Percentiles rank a stretch among this genome's conserved stretches.
Conservation (phyloP, 495 filamentous ascomycete genomes). For the Glonium stellatum region DNA sequence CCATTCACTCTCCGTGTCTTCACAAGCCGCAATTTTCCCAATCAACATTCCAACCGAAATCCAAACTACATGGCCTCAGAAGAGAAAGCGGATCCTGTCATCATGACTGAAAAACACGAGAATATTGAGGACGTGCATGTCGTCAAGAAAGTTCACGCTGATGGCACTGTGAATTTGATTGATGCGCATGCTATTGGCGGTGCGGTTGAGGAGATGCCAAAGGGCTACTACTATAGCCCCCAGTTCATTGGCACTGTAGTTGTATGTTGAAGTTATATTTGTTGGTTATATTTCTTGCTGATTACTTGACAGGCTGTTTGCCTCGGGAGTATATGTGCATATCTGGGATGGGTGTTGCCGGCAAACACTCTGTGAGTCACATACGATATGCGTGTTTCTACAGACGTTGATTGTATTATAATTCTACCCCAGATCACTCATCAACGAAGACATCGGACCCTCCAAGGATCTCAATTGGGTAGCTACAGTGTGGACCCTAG, state of each 20-base stretch:
- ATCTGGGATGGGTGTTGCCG: slow-evolving; percentile 26
- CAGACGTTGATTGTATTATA: background rate
- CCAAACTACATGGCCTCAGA: slow-evolving; percentile 2
- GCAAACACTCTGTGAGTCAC: slow-evolving; percentile 27
- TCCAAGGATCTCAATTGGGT: slow-evolving; percentile 28
- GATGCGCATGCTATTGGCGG: slow-evolving; percentile 30
- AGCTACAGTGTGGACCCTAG: slow-evolving; percentile 28
- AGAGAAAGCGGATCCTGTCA: slow-evolving; percentile 6
- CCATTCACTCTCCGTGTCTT: background rate
- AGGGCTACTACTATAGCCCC: slow-evolving; percentile 26
- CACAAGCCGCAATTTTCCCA: background rate
- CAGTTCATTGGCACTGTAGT: slow-evolving; percentile 30
- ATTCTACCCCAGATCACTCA: slow-evolving; percentile 10
- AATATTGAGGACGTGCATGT: slow-evolving; percentile 18
- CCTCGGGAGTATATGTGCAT: slow-evolving; percentile 14
- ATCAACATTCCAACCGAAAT: no score
- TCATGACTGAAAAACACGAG: slow-evolving; percentile 12
- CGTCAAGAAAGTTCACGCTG: slow-evolving; percentile 25
- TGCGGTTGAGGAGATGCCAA: slow-evolving; percentile 23
- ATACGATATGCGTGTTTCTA: background rate
- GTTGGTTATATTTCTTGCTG: background rate
- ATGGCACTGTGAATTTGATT: slow-evolving; percentile 21
- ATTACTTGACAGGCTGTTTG: slow-evolving; percentile 16
- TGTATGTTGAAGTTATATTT: slow-evolving; percentile 12
- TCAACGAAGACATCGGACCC: slow-evolving; percentile 31